Conservation (phyloP, 345 rosid genomes). For the Eucalyptus tenuipes region DNA sequence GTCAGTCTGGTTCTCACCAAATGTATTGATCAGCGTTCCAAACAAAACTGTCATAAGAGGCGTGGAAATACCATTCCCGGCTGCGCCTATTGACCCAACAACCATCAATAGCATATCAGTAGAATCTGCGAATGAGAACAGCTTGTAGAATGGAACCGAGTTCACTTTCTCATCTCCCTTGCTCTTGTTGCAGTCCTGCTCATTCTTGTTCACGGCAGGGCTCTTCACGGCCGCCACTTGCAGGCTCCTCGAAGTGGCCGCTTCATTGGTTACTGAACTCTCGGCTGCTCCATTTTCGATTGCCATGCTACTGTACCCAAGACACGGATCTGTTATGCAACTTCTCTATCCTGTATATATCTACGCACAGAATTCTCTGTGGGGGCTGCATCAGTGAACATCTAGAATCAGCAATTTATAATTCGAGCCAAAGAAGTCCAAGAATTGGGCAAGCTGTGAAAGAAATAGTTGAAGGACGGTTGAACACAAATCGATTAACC, state of each 20-base stretch:
- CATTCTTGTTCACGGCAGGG: background rate
- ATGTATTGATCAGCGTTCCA: slow-evolving; percentile 50
- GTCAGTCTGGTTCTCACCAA: slow-evolving; percentile 46
- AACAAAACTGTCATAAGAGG: slow-evolving; percentile 68
- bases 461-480: background rate
- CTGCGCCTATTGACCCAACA: slow-evolving; percentile 50
- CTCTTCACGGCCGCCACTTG: slow-evolving; percentile 6
- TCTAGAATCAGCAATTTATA: background rate
- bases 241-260: slow-evolving; percentile 26
- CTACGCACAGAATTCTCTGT: background rate
- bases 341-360: background rate
- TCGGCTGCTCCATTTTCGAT: slow-evolving; percentile 4
- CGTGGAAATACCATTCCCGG: slow-evolving; percentile 47
- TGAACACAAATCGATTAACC: background rate
- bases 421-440: background rate
- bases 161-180: slow-evolving; percentile 35
- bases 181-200: slow-evolving; percentile 2
- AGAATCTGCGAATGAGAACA: slow-evolving; percentile 64
- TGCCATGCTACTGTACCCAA: slow-evolving; percentile 2
- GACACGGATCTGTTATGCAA: background rate
- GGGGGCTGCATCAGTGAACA: background rate
- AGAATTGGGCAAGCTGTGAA: background rate
- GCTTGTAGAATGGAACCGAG: slow-evolving; percentile 51
- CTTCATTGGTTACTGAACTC: slow-evolving; percentile 3
- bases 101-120: slow-evolving; percentile 48